Percentiles rank a stretch among this genome's conserved stretches.
phyloP scores from a whole-genome alignment of 2,329 filamentous ascomycete species.

The Reticulascus tulasneorum region DNA sequence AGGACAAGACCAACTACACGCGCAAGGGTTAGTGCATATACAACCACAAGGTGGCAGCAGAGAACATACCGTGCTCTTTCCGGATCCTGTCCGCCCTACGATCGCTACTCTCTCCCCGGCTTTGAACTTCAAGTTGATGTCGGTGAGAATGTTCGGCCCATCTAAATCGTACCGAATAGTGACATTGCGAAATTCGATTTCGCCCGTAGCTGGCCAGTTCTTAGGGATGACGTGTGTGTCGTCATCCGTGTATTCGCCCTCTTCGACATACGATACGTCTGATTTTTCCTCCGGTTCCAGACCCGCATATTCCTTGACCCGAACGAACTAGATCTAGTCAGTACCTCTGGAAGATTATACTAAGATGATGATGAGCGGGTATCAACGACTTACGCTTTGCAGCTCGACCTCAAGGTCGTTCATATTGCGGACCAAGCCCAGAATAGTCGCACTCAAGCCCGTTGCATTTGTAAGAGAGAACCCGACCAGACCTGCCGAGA shows the following conservation, averaged over 20 bases:
- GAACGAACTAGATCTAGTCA: constrained; percentile 34
- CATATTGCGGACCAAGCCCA: constrained; percentile 47
- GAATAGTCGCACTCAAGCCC: constrained; percentile 48
- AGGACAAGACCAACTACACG: constrained; percentile 42
- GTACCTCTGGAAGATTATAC: background rate
- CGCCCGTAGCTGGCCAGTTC: constrained; percentile 41
- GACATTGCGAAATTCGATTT: constrained; percentile 47
- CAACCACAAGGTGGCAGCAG: too few species aligned
- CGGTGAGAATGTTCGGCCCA: constrained; percentile 44
- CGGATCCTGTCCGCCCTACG: constrained; percentile 76
- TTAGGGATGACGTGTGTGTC: constrained; percentile 33
- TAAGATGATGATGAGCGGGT: too few species aligned
- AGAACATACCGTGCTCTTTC: constrained; percentile 69
- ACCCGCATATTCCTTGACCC: constrained; percentile 45
- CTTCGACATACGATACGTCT: constrained; percentile 33
- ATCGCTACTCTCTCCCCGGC: constrained; percentile 75
- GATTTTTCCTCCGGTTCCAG: constrained; percentile 41
- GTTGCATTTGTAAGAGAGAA: constrained; percentile 55
- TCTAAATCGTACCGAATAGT: constrained; percentile 44
- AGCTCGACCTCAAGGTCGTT: constrained; percentile 56
- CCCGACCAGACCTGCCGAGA: constrained; percentile 50
- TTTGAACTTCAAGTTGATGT: constrained; percentile 46
- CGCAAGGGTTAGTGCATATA: background rate
- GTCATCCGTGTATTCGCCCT: constrained; percentile 36
- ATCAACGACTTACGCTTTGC: constrained; percentile 49